Evolutionary conservation across 345 rosid genomes (phyloP).

Genomic region (Acer saccharum): DNA sequence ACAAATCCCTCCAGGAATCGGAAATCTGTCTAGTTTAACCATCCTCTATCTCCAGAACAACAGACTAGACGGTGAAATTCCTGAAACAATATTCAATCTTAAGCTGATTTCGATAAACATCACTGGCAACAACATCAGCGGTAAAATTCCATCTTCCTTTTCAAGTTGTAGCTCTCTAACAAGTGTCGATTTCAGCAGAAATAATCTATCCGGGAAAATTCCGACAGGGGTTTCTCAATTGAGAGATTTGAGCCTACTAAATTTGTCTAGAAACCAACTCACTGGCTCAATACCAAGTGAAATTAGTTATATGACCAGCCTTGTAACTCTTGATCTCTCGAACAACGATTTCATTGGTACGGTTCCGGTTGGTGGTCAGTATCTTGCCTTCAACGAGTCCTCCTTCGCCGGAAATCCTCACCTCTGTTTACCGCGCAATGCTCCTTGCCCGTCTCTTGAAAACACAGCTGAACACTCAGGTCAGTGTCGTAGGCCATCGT

Average conservation of each 20-base stretch:
- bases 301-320: constrained; percentile 65
- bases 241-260: constrained; percentile 54
- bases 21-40: constrained; percentile 45
- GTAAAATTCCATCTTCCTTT: constrained; percentile 61
- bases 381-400: constrained; percentile 63
- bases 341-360: constrained; percentile 61
- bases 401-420: constrained; percentile 70
- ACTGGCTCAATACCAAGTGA: constrained; percentile 69
- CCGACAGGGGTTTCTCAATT: constrained; percentile 49
- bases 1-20: constrained; percentile 62
- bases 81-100: constrained; percentile 48
- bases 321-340: constrained; percentile 76
- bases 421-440: constrained; percentile 54
- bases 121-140: constrained; percentile 58
- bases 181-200: constrained; percentile 66
- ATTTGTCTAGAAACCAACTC: constrained; percentile 69
- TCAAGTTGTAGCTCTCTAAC: constrained; percentile 44
- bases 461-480: constrained; percentile 30
- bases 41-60: constrained; percentile 51
- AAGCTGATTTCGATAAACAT: constrained; percentile 44
- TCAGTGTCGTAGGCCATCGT: constrained; percentile 28
- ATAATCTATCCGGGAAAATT: constrained; percentile 58
- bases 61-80: constrained; percentile 58
- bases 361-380: constrained; percentile 78
- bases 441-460: constrained; percentile 36